Evolutionary conservation across 1,284 basidiomycete genomes (phyloP), one percentile per base, ranked within the genome.

Genomic region (Ganoderma lucidum): DNA sequence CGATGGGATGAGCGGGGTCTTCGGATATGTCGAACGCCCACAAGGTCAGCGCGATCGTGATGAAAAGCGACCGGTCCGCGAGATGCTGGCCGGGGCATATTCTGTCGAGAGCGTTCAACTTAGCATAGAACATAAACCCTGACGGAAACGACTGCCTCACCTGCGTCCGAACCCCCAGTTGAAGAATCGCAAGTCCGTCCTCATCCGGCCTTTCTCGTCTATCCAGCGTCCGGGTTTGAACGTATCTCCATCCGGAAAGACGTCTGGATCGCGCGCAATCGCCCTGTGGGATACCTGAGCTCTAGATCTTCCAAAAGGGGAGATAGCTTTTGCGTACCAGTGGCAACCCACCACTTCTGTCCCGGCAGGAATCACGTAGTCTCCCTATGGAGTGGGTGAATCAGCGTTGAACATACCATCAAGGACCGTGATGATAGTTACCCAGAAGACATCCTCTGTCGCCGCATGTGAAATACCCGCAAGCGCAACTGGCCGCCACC

Each of bases 161-260:
- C 87, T 81, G 62, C 89, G 79, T 4, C 90, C 90, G 73, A 89
- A 91, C 0, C 90, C 88, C 70, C 87, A 92, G 17, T 84, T 80
- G 70, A 83, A 90, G 19, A 82, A 80, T 68, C 80, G 83, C 37
- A 89, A 73, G 67, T 90, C 85, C 0, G 85, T 83, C 35, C 82
- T 79, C 15, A 91, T 70, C n/a, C 78, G 78, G 0, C 87, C 88
- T 1, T 85, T 78, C 6, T 79, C 74, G 35, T 82, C 83, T 6
- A 91, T 67, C 90, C 89, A 91, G 35, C 89, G 82, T 66, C 84
- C 81, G 0, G 88, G 89, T 44, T 87, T 79, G 76, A 92, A 92
- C 30, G 64, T 77, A 59, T 91, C 87, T 0, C 89, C 87, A 63
- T 91, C 84, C 0, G 86, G 85, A 75, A 88, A 92, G 28, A 84